phyloP scores from a whole-genome alignment of 2,329 filamentous ascomycete species.

The Fusarium ramigenum region DNA sequence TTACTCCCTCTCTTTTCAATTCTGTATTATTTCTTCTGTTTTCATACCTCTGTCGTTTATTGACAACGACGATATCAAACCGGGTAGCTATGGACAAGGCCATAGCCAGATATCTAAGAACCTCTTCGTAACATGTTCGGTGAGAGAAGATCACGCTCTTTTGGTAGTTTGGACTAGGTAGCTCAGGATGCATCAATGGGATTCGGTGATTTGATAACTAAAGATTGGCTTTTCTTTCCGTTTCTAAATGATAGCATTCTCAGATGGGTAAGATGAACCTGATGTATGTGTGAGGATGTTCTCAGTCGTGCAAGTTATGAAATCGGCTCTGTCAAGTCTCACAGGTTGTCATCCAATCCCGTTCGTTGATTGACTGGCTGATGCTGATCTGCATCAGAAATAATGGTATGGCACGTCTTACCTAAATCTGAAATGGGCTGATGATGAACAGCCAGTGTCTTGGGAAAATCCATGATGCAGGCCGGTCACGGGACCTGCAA shows the following conservation, averaged over 20 bases:
- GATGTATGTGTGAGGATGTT: background rate
- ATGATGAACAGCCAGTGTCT: background rate
- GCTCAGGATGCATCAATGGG: slow-evolving; percentile 39
- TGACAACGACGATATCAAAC: slow-evolving; percentile 1
- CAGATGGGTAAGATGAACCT: background rate
- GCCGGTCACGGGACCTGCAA: slow-evolving; percentile 34
- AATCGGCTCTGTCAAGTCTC: background rate
- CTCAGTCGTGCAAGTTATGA: background rate
- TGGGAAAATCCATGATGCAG: slow-evolving; percentile 14
- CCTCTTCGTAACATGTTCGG: slow-evolving; percentile 20
- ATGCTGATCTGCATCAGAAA: slow-evolving; percentile 2
- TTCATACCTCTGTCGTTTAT: slow-evolving; percentile 5
- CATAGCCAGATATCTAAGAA: slow-evolving; percentile 17
- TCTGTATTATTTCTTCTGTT: slow-evolving; percentile 41
- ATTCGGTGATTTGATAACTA: slow-evolving; percentile 11
- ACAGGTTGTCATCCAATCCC: background rate
- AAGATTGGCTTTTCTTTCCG: background rate
- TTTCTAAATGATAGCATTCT: background rate
- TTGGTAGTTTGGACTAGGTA: slow-evolving; percentile 37
- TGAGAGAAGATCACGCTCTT: slow-evolving; percentile 40
- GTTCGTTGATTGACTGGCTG: background rate
- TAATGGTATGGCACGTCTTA: background rate
- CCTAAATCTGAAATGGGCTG: background rate
- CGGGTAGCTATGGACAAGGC: slow-evolving; percentile 7
- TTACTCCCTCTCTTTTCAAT: slow-evolving; percentile 34